Conservation (phyloP, 139 green algal species). For the Deuterostichococcus epilithicus region DNA sequence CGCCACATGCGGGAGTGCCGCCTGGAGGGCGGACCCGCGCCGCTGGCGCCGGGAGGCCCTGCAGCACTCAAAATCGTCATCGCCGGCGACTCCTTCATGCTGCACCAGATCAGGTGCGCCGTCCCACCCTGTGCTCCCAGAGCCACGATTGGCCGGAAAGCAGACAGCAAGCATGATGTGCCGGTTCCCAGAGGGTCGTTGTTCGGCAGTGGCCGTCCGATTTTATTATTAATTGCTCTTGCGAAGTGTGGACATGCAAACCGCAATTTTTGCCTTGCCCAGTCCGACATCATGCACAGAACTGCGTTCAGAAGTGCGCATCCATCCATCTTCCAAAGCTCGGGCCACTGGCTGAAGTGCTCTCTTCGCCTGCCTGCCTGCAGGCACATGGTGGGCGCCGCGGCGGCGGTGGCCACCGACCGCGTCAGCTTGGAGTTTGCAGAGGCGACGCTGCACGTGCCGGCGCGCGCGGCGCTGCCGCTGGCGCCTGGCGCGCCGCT, state of each 20-base stretch:
- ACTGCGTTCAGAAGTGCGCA: too few species aligned
- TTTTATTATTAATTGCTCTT: too few species aligned
- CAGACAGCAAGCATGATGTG: background rate
- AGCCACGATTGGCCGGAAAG: background rate
- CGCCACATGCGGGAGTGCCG: conserved; percentile 30
- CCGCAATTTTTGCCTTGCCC: too few species aligned
- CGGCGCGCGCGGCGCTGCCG: conserved; percentile 58
- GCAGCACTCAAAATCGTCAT: conserved; percentile 49
- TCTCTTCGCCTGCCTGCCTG: too few species aligned
- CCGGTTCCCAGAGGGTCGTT: too few species aligned
- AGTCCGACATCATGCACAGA: too few species aligned
- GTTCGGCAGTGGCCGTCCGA: too few species aligned
- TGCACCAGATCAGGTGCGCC: conserved; percentile 49
- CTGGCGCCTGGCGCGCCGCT: conserved; percentile 46
- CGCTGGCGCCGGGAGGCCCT: conserved; percentile 47
- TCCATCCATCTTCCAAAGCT: too few species aligned
- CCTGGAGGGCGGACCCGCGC: conserved; percentile 31
- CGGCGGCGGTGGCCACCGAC: conserved; percentile 55
- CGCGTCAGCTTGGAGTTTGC: conserved; percentile 57
- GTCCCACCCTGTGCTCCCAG: too few species aligned
- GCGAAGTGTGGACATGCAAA: too few species aligned
- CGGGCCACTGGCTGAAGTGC: too few species aligned
- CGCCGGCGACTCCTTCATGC: conserved; percentile 67
- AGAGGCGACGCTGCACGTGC: conserved; percentile 50
- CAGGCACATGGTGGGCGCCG: conserved; percentile 71